Evolutionary conservation across 768 basidiomycete species (phyloP), one percentile per base, ranked within the genome.

Genomic region (Trametes coccinea): DNA sequence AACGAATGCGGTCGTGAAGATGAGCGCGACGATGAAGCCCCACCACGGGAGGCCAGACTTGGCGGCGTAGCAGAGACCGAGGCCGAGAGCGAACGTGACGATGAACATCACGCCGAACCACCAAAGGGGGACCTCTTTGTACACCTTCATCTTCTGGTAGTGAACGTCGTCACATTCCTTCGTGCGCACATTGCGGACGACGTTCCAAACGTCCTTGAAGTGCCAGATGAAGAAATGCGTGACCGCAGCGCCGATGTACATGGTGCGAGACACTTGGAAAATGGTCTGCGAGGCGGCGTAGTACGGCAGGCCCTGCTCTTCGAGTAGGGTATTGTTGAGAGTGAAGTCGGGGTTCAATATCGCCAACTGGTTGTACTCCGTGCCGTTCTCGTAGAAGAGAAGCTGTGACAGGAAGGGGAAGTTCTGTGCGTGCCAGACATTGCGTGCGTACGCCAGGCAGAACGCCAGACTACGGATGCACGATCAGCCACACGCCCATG

Each of bases 31-130:
- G 59, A 83, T 73, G 56, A 84, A 51, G 2, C 66, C 75, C 58
- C 67, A 81, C 85, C 85, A 85, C 6, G 85, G 84, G 37, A 87
- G 70, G 5, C 78, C 79, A 9, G 83, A 81, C 43, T 78, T 57
- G 4, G 77, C 80, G 30, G 80, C 79, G 67, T 86, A 85, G 47
- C 80, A 75, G 5, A 81, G 80, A 4, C 79, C 78, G 72, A 84
- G 75, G 0, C 80, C 83, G 71, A 83, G 79, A 0, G 76, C 72
- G 58, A 83, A 77, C 9, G 78, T 77, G 40, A 62, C 71, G 39
- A 76, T 56, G 50, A 82, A 79, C 27, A 78, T 72, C 5, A 71
- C 69, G 27, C 75, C 66, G 67, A 80, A 82, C 81, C 81, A 83
- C 77, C 77, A 79, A 71, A 77, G 74, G 4, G 81, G 81, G 2